Evolutionary conservation across 352 stramenopile species (phyloP).

Genomic region (Peronospora tabacina): DNA sequence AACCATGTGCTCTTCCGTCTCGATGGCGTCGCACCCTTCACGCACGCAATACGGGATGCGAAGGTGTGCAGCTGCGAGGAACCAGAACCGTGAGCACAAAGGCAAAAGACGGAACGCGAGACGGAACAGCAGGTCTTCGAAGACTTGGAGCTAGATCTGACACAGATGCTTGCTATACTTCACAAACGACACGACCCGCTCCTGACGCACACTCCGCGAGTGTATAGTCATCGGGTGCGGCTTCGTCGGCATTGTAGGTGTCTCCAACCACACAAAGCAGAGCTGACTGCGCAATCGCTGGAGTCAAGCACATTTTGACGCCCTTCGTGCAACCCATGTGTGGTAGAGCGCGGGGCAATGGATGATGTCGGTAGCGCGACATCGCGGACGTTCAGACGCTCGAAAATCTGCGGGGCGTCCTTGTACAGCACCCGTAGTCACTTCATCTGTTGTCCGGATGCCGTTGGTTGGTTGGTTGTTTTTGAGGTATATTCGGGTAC

Average conservation of each 20-base stretch:
- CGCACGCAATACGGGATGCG: not conserved
- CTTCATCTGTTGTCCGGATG: not conserved
- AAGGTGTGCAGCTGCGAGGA: not conserved
- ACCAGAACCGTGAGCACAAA: not conserved
- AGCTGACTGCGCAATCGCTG: not conserved
- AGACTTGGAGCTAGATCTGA: conserved; percentile 1
- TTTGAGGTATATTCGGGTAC: too few species aligned
- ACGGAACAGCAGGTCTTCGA: not conserved
- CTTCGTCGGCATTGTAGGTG: not conserved
- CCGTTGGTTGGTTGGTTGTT: not conserved
- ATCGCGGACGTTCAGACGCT: not conserved
- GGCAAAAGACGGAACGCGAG: not conserved
- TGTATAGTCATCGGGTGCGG: conserved; percentile 3
- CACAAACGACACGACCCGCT: conserved; percentile 3
- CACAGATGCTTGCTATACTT: conserved; percentile 1
- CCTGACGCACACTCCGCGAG: not conserved
- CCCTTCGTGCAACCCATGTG: not conserved
- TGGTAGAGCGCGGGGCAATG: not conserved
- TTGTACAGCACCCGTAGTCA: not conserved
- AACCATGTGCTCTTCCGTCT: not conserved
- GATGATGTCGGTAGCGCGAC: not conserved
- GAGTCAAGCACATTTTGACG: not conserved
- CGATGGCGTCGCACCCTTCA: not conserved
- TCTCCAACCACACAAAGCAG: not conserved
- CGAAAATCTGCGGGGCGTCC: not conserved